These are phyloP conservation scores for Aspergillus bertholletiae DNA, from an alignment of 495 filamentous ascomycete genomes.

Conservation along the genomic window DNA sequence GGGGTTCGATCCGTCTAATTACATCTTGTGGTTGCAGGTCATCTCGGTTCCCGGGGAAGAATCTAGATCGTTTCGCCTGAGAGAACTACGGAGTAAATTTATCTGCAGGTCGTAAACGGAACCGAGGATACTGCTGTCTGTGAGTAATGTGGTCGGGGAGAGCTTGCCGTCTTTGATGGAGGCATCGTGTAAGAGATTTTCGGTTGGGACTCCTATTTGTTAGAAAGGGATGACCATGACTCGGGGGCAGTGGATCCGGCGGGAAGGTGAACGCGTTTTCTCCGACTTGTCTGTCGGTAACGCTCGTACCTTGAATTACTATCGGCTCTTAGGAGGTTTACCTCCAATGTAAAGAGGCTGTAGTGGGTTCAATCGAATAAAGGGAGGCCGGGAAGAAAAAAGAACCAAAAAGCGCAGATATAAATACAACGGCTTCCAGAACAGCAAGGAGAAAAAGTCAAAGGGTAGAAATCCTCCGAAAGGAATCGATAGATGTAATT, in stretches of 20 bases:
- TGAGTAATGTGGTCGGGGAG: not conserved
- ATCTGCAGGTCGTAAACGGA: not conserved
- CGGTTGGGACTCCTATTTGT: not conserved
- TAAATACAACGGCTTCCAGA: too few relatives aligned
- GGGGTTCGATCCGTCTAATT: not conserved
- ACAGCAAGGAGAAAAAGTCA: too few relatives aligned
- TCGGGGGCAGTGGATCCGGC: not conserved
- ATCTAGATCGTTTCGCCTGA: not conserved
- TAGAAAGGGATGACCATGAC: not conserved
- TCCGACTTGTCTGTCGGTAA: not conserved
- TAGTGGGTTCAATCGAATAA: not conserved
- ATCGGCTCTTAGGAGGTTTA: not conserved
- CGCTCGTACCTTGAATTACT: not conserved
- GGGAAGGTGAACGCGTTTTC: not conserved
- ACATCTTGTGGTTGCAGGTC: not conserved
- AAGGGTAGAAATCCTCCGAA: not conserved
- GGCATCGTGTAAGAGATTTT: not conserved
- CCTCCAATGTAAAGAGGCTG: too few relatives aligned
- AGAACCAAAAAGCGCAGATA: too few relatives aligned
- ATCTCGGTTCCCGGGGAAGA: not conserved
- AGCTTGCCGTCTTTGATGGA: not conserved
- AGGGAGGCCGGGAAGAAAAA: not conserved
- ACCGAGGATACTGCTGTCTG: too few relatives aligned
- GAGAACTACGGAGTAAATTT: too few relatives aligned
- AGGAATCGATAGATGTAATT: not conserved